phyloP scores from a whole-genome alignment of 2,329 filamentous ascomycete species.

The Aspergillus hiratsukae region DNA sequence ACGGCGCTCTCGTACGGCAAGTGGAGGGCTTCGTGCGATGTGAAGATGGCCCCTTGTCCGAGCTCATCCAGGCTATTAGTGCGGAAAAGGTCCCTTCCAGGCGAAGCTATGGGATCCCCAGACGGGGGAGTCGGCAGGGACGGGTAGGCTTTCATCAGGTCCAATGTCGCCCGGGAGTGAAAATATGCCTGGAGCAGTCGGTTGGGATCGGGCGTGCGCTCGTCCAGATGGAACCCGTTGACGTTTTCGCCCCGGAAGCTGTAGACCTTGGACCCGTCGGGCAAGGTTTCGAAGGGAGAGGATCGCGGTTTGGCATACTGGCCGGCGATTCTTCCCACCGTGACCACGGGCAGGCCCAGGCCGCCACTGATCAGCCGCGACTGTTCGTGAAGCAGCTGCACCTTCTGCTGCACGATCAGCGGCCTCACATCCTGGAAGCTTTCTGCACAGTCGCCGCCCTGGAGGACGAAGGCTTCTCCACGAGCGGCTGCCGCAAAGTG shows the following conservation, averaged over 20 bases:
- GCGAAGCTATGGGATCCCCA: neutral
- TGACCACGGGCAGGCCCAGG: slow-evolving; percentile 6
- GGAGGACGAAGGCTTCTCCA: slow-evolving; percentile 83
- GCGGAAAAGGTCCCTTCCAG: neutral
- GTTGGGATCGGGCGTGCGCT: slow-evolving; percentile 71
- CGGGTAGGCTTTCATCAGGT: slow-evolving; percentile 46
- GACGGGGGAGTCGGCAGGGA: neutral
- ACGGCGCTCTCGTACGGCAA: slow-evolving; percentile 7
- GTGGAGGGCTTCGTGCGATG: slow-evolving; percentile 8
- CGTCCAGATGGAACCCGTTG: slow-evolving; percentile 65
- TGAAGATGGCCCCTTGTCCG: slow-evolving; percentile 1
- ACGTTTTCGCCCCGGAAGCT: slow-evolving; percentile 93
- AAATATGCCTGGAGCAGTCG: slow-evolving; percentile 84
- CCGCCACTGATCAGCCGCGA: neutral
- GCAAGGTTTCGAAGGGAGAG: slow-evolving; percentile 67
- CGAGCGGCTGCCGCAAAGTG: slow-evolving; percentile 47
- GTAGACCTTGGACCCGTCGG: slow-evolving; percentile 71
- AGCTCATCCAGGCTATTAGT: neutral
- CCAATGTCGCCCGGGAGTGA: slow-evolving; percentile 83
- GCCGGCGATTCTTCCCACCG: slow-evolving; percentile 80
- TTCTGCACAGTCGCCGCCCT: slow-evolving; percentile 85
- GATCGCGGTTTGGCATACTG: slow-evolving; percentile 93
- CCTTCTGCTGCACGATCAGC: slow-evolving; percentile 81
- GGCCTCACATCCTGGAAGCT: slow-evolving; percentile 90
- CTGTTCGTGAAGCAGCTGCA: slow-evolving; percentile 65